Evolutionary conservation across 768 basidiomycete genomes (phyloP).

Genomic region (Naganishia onofrii): DNA sequence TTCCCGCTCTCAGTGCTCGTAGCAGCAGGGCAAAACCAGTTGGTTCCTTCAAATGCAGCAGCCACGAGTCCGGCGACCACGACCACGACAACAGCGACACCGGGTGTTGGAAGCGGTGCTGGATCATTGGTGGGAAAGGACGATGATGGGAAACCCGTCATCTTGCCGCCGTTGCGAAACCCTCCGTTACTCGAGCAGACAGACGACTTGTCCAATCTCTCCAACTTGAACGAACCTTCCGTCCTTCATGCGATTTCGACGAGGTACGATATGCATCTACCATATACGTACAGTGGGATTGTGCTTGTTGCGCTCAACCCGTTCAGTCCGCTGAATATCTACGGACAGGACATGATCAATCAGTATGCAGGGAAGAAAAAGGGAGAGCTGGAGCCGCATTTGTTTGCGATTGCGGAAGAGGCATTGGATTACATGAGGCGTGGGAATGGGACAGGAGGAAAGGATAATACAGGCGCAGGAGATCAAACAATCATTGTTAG

Average conservation of each 20-base stretch:
- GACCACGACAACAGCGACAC: background rate
- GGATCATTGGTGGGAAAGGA: slow-evolving; percentile 24
- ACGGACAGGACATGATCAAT: slow-evolving; percentile 95
- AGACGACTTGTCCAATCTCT: slow-evolving; percentile 95
- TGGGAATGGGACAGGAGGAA: slow-evolving; percentile 48
- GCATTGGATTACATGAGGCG: slow-evolving; percentile 96
- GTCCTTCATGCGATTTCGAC: slow-evolving; percentile 96
- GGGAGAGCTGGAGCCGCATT: slow-evolving; percentile 93
- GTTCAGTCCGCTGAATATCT: slow-evolving; percentile 93
- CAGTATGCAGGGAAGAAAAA: slow-evolving; percentile 87
- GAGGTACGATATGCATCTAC: slow-evolving; percentile 93
- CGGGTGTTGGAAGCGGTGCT: background rate
- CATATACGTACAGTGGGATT: slow-evolving; percentile 98
- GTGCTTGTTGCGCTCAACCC: slow-evolving; percentile 93
- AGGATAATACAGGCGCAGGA: slow-evolving; percentile 63
- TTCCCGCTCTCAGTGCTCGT: slow-evolving; percentile 28
- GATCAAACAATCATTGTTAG: slow-evolving; percentile 99
- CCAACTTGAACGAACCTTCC: slow-evolving; percentile 95
- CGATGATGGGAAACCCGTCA: slow-evolving; percentile 68
- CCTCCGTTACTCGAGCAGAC: slow-evolving; percentile 94
- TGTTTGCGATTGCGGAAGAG: slow-evolving; percentile 99
- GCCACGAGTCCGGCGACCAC: background rate
- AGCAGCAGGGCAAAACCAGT: slow-evolving; percentile 25
- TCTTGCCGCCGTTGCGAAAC: slow-evolving; percentile 89
- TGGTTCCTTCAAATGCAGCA: slow-evolving; percentile 6